A percentile compares a stretch with the other conserved stretches of the same genome.
phyloP scores from a whole-genome alignment of 2,329 filamentous ascomycete species.

The Exophiala sp. region DNA sequence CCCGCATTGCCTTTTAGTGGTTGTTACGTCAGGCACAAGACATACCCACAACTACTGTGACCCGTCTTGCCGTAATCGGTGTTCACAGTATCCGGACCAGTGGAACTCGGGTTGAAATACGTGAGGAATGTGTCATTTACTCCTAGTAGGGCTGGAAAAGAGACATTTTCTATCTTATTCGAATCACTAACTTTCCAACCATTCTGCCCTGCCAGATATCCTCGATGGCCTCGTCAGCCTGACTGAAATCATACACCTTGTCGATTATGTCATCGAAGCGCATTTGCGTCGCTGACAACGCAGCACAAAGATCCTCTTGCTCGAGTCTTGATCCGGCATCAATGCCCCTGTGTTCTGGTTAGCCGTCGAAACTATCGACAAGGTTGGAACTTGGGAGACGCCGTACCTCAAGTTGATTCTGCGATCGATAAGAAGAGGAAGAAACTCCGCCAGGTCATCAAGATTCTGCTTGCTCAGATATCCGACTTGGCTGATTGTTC shows the following conservation, averaged over 20 bases:
- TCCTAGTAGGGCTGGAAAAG: too few relatives aligned
- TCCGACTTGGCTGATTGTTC: conserved; percentile 43
- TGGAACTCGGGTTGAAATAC: too few relatives aligned
- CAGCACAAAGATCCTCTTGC: conserved; percentile 39
- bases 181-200: conserved; percentile 40
- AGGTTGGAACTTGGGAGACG: neutral
- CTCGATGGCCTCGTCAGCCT: conserved; percentile 41
- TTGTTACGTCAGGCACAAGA: too few relatives aligned
- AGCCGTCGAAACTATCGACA: neutral
- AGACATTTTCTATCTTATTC: neutral
- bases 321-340: conserved; percentile 42
- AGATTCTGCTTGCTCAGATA: conserved; percentile 38
- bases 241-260: conserved; percentile 35
- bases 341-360: conserved; percentile 35
- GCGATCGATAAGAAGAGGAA: conserved; percentile 39
- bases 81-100: too few relatives aligned
- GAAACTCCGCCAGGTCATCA: conserved; percentile 34
- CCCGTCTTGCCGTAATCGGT: too few relatives aligned
- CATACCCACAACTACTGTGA: too few relatives aligned
- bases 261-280: conserved; percentile 39
- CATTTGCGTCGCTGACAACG: conserved; percentile 31
- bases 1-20: too few relatives aligned
- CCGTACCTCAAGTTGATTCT: conserved; percentile 34
- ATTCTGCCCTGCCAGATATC: conserved; percentile 43
- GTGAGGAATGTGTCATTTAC: too few relatives aligned